Evolutionary conservation across 2,329 filamentous ascomycete species (phyloP), one percentile per base, ranked within the genome.

Genomic region (Penicillium sp.): DNA sequence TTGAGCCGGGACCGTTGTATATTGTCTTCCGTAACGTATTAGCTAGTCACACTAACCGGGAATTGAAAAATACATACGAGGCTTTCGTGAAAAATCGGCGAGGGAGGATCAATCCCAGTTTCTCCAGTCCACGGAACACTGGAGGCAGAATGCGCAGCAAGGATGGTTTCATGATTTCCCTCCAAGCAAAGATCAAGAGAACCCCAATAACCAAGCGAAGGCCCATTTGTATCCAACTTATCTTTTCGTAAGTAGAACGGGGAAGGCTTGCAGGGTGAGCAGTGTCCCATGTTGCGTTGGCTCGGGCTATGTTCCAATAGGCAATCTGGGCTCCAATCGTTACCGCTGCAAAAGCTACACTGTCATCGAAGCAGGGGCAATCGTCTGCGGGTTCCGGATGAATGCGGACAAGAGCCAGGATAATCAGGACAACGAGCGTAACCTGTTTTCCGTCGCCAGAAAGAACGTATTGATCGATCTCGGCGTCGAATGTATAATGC

Each of bases 371-470:
- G 76, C 94, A 98, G 5, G 94, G 94, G 69, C 95, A 99, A 75
- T 97, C 92, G 75, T 99, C 95, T 1, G 93, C 95, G 0, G 95
- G 95, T 72, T 99, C 95, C 0, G 95, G 95, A 72, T 99, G 94
- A 35, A 97, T 89, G 61, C 94, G 88, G 26, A 98, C 90, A 7
- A 97, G 83, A 7, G 90, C 79, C 60, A 95, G 83, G 50, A 97
- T 86, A 21, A 89, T 73, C 17, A 93, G 67, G 1, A 88, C 84
- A 0, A 90, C 82, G 15, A 90, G 76, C 0, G 89, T 70, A 1
- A 92, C 86, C 11, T 88, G 87, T n/a, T 83, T 75, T 81, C 88
- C 89, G 23, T 84, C 83, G 63, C 86, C 88, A 19, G 83, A 82
- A 65, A 89, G 84, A 67, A 97, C 84, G 79, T 88, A 94, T 19